Evolutionary conservation across 176 grass and related monocot genomes (phyloP).

Genomic region (Oryza rufipogon): DNA sequence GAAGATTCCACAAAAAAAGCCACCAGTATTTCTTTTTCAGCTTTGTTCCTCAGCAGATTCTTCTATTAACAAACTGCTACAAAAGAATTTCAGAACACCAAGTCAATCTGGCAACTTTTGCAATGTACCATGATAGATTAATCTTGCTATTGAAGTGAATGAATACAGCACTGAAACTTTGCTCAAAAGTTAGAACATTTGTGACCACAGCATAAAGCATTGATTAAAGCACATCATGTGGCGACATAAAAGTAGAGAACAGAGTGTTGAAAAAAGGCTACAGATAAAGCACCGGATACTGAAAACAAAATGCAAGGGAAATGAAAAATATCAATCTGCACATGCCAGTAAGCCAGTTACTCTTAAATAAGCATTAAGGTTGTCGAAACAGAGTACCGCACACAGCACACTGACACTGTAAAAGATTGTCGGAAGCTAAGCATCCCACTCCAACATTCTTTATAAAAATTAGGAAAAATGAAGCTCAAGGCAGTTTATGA

Average conservation of each 20-base stretch:
- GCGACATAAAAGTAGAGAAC: slow-evolving; percentile 13
- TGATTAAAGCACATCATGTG: neutral
- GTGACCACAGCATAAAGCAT: slow-evolving; percentile 4
- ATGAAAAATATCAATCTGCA: neutral
- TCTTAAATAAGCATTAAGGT: neutral
- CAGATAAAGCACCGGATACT: neutral
- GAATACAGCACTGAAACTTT: neutral
- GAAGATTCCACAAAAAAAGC: slow-evolving; percentile 30
- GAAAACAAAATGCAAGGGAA: neutral
- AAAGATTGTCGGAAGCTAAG: neutral
- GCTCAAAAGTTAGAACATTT: neutral
- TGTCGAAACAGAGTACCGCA: neutral
- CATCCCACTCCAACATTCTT: neutral
- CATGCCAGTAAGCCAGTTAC: neutral
- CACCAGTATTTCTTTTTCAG: slow-evolving; percentile 22
- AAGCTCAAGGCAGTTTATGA: slow-evolving; percentile 1
- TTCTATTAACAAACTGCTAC: slow-evolving; percentile 42
- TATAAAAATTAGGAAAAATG: neutral
- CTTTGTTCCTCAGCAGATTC: slow-evolving; percentile 34
- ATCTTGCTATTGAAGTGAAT: slow-evolving; percentile 10
- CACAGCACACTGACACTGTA: neutral
- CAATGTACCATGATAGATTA: slow-evolving; percentile 9
- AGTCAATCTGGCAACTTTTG: slow-evolving; percentile 28
- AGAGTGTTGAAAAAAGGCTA: neutral
- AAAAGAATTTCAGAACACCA: slow-evolving; percentile 37